Conservation (phyloP, 1,139 yeast species). For the Saccharomyces hybrid region DNA sequence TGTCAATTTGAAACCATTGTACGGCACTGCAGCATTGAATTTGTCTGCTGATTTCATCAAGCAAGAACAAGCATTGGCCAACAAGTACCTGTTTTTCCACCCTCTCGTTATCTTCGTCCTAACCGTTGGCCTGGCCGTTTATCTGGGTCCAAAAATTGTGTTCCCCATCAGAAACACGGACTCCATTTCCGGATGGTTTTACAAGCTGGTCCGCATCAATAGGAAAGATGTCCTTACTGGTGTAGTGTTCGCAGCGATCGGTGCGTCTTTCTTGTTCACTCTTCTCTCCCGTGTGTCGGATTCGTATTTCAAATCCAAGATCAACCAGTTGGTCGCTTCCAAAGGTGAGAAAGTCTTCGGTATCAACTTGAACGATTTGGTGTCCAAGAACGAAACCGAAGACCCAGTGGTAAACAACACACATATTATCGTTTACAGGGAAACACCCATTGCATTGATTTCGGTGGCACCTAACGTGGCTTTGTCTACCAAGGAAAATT, state of each 20-base stretch:
- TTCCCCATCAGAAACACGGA: constrained; percentile 14
- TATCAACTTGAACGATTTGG: constrained; percentile 44
- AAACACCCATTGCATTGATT: constrained; percentile 58
- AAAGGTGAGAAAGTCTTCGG: constrained; percentile 46
- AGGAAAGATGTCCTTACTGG: constrained; percentile 19
- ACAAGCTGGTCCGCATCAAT: constrained; percentile 23
- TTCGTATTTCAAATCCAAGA: constrained; percentile 38
- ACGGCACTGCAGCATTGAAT: constrained; percentile 52
- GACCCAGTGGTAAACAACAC: constrained; percentile 39
- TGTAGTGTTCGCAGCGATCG: constrained; percentile 19
- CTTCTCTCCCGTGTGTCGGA: constrained; percentile 32
- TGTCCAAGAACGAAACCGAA: constrained; percentile 31
- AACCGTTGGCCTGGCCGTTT: constrained; percentile 27
- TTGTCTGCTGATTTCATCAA: constrained; percentile 58
- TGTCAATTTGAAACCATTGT: constrained; percentile 45
- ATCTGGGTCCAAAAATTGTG: constrained; percentile 16
- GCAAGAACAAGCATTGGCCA: constrained; percentile 48
- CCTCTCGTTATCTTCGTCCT: constrained; percentile 34
- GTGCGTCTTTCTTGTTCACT: constrained; percentile 27
- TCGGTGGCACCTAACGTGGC: constrained; percentile 35
- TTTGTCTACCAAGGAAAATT: constrained; percentile 33
- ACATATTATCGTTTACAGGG: constrained; percentile 51
- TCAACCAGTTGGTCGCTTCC: constrained; percentile 41
- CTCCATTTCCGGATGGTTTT: constrained; percentile 19
- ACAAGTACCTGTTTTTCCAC: constrained; percentile 44